A percentile compares a stretch with the other conserved stretches of the same genome.
Evolutionary conservation across 495 filamentous ascomycete species (phyloP).

Genomic region (Opeltia flavorubescens): DNA sequence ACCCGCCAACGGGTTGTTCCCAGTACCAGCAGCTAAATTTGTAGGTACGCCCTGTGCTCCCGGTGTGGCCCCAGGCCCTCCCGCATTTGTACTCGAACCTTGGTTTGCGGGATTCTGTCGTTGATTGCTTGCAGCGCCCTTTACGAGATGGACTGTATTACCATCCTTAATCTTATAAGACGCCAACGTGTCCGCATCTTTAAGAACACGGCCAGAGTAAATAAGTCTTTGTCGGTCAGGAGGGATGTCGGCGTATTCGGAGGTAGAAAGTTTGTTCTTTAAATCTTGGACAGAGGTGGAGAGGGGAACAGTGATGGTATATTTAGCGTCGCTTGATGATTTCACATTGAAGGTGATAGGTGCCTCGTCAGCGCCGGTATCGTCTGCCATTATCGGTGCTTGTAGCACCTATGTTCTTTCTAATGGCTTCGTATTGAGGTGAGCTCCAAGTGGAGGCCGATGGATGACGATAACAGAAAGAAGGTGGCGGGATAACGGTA

Average conservation of each 20-base stretch:
- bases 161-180: constrained; percentile 89
- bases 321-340: constrained; percentile 72
- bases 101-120: constrained; percentile 45
- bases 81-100: constrained; percentile 28
- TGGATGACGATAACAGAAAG: no score
- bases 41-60: constrained; percentile 51
- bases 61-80: constrained; percentile 35
- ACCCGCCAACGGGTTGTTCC: constrained; percentile 77
- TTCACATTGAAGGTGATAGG: constrained; percentile 91
- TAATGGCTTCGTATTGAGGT: no score
- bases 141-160: constrained; percentile 94
- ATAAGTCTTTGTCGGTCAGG: constrained; percentile 84
- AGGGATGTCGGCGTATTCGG: constrained; percentile 72
- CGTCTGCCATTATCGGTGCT: constrained; percentile 26
- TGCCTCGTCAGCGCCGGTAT: constrained; percentile 30
- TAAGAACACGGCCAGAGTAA: constrained; percentile 92
- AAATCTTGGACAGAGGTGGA: constrained; percentile 71
- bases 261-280: constrained; percentile 69
- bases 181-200: constrained; percentile 72
- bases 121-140: constrained; percentile 83
- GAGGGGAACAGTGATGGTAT: constrained; percentile 61
- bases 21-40: constrained; percentile 85
- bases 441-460: no score
- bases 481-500: no score
- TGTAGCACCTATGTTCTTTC: not conserved